phyloP scores from a whole-genome alignment of 176 grass and related monocot genomes.

The Phoenix roebelenii region DNA sequence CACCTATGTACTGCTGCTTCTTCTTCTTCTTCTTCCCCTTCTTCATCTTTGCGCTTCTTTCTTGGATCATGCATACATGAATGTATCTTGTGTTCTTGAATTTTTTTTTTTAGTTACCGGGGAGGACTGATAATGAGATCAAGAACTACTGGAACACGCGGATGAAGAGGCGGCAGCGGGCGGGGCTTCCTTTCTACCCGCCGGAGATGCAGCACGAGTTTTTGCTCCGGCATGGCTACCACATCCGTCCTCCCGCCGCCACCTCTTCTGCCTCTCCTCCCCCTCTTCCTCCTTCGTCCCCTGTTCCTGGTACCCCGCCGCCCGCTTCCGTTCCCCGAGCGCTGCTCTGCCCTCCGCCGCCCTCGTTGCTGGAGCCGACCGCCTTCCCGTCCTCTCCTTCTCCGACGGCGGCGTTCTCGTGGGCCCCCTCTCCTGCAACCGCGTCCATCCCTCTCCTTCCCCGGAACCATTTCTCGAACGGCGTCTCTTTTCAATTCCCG shows the following conservation, averaged over 20 bases:
- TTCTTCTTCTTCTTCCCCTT: no score
- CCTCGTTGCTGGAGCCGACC: no score
- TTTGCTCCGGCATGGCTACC: constrained; percentile 18
- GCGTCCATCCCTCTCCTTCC: no score
- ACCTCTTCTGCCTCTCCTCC: not conserved
- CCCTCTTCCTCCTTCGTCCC: constrained; percentile 4
- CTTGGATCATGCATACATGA: not conserved
- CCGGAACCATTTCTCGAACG: no score
- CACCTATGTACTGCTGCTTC: no score
- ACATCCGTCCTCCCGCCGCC: constrained; percentile 9
- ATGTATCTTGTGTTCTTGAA: no score
- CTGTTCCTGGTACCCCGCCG: no score
- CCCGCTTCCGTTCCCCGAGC: no score
- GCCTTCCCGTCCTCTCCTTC: no score
- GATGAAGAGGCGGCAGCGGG: constrained; percentile 45
- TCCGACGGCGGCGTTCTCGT: no score
- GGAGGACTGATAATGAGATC: constrained; percentile 18
- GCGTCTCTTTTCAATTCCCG: constrained; percentile 22
- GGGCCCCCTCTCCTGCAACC: no score
- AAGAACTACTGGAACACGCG: constrained; percentile 21
- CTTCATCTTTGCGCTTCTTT: not conserved
- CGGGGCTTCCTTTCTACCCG: constrained; percentile 49
- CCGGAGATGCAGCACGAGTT: constrained; percentile 43
- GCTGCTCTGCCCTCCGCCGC: no score
- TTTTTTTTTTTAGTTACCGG: constrained; percentile 4